Conservation (phyloP, 257 asterid species). For the Petunia axillaris region DNA sequence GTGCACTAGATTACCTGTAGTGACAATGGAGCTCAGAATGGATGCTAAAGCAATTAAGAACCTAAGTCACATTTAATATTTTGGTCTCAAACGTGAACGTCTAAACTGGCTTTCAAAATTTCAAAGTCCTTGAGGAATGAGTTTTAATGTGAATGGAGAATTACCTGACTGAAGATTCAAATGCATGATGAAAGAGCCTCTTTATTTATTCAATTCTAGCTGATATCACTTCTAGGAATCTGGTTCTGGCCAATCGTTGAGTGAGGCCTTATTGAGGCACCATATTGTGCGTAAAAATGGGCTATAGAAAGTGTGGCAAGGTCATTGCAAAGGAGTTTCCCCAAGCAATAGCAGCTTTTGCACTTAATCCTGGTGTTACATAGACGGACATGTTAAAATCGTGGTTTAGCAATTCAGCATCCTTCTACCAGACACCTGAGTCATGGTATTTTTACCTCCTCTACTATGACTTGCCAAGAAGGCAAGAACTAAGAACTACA, state of each 20-base stretch:
- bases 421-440: constrained; percentile 76
- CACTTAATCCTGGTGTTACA: constrained; percentile 86
- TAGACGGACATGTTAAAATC: constrained; percentile 91
- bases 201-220: background rate
- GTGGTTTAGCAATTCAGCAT: constrained; percentile 81
- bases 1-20: no score
- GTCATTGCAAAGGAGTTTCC: constrained; percentile 88
- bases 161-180: background rate
- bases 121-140: background rate
- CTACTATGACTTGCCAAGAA: background rate
- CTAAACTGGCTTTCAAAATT: background rate
- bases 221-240: background rate
- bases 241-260: background rate
- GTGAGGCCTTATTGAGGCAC: constrained; percentile 51
- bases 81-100: background rate
- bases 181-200: background rate
- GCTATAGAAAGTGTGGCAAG: constrained; percentile 89
- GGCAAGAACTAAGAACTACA: no score
- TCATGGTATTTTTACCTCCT: constrained; percentile 56
- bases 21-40: no score
- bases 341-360: constrained; percentile 70
- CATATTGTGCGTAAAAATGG: constrained; percentile 96
- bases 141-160: background rate
- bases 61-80: no score
- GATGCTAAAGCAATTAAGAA: no score